Conservation (phyloP, 345 rosid species). For the Jatropha curcas region DNA sequence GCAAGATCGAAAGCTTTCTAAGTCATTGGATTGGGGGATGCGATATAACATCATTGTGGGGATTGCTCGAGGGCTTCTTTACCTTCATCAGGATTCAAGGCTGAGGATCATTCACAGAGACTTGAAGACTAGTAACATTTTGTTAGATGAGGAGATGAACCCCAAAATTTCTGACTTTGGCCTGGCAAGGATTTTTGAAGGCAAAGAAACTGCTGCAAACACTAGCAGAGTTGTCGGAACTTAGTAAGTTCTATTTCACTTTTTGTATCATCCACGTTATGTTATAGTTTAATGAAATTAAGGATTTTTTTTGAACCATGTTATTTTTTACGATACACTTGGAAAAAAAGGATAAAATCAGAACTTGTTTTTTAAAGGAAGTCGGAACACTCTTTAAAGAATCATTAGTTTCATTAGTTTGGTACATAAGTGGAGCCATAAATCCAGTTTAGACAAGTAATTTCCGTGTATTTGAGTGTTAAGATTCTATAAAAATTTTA, state of each 20-base stretch:
- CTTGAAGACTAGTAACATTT: slow-evolving; percentile 26
- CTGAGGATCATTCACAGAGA: slow-evolving; percentile 31
- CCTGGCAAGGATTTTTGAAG: slow-evolving; percentile 27
- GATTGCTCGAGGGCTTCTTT: slow-evolving; percentile 27
- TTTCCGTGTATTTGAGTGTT: no score
- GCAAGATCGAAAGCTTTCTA: slow-evolving; percentile 11
- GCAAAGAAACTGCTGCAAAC: slow-evolving; percentile 26
- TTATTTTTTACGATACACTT: no score
- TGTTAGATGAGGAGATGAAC: slow-evolving; percentile 24
- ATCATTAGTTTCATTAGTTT: no score
- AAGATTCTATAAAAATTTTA: no score
- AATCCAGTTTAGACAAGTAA: no score
- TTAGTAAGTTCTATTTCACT: slow-evolving; percentile 14
- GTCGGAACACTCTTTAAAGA: no score
- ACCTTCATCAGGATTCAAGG: slow-evolving; percentile 32
- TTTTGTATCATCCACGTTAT: background rate
- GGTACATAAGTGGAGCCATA: no score
- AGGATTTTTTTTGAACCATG: no score
- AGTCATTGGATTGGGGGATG: slow-evolving; percentile 18
- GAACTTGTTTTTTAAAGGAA: no score
- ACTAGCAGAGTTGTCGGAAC: slow-evolving; percentile 28
- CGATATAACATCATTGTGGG: slow-evolving; percentile 26
- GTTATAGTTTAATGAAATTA: no score
- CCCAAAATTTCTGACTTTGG: slow-evolving; percentile 35
- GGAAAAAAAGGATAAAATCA: no score